Evolutionary conservation across 345 rosid species (phyloP).

Genomic region (Moricandia arvensis): DNA sequence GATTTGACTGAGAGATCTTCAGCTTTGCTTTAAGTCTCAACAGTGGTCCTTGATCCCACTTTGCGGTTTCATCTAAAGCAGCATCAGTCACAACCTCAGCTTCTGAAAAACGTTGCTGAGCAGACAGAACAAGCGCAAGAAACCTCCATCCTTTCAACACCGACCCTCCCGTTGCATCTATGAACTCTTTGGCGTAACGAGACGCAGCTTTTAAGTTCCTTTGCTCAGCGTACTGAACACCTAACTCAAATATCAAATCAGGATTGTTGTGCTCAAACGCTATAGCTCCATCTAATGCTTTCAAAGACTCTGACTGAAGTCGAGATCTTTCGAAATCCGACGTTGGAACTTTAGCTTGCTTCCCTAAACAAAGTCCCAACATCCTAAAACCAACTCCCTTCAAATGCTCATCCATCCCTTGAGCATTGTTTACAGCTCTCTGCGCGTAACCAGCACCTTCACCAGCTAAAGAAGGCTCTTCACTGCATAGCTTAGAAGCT

Average conservation of each 20-base stretch:
- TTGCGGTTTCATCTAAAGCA: constrained; percentile 87
- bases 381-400: constrained; percentile 70
- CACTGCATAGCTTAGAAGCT: constrained; percentile 84
- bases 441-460: constrained; percentile 77
- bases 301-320: constrained; percentile 77
- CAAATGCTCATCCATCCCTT: constrained; percentile 64
- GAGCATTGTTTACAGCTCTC: constrained; percentile 60
- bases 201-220: constrained; percentile 69
- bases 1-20: constrained; percentile 63
- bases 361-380: constrained; percentile 87
- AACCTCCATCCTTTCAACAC: constrained; percentile 87
- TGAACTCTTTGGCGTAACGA: constrained; percentile 64
- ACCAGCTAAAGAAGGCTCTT: constrained; percentile 69
- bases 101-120: constrained; percentile 82
- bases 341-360: constrained; percentile 66
- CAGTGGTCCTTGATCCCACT: constrained; percentile 88
- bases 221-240: constrained; percentile 84
- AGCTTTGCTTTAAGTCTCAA: constrained; percentile 83
- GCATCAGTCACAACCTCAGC: constrained; percentile 89
- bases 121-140: constrained; percentile 75
- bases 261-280: constrained; percentile 65
- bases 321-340: constrained; percentile 82
- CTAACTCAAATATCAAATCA: constrained; percentile 76
- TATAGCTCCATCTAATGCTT: constrained; percentile 67
- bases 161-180: constrained; percentile 85